phyloP scores from a whole-genome alignment of 257 asterid genomes.

The Craterostigma plantagineum region DNA sequence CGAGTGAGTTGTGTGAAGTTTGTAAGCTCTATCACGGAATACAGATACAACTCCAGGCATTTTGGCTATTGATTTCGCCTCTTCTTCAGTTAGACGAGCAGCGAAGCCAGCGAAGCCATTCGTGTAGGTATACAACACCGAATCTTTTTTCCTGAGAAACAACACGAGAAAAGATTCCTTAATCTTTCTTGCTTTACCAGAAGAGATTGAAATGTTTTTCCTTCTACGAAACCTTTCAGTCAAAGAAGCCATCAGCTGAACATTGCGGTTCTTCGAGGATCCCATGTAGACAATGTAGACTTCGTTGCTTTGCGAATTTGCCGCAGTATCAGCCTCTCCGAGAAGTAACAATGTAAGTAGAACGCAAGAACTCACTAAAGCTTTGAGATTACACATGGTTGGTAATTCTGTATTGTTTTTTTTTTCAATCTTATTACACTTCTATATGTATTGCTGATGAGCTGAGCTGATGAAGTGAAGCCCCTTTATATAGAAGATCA shows the following conservation, averaged over 20 bases:
- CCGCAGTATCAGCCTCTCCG: background rate
- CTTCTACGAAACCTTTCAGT: conserved; percentile 24
- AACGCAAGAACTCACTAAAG: background rate
- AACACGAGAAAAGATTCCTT: background rate
- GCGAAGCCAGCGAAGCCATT: conserved; percentile 69
- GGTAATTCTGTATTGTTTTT: too few species aligned
- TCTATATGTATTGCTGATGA: too few species aligned
- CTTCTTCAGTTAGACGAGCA: conserved; percentile 42
- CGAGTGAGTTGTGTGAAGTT: conserved; percentile 83
- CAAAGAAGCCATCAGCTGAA: conserved; percentile 31
- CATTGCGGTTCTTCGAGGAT: conserved; percentile 24
- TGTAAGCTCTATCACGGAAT: conserved; percentile 50
- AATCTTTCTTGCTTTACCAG: background rate
- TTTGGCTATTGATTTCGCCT: conserved; percentile 34
- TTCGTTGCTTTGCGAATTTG: conserved; percentile 9
- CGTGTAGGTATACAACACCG: conserved; percentile 39
- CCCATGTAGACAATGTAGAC: conserved; percentile 86
- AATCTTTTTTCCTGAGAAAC: conserved; percentile 30
- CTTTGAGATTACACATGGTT: background rate
- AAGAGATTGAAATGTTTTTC: background rate
- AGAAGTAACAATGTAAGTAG: background rate
- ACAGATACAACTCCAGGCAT: conserved; percentile 71
- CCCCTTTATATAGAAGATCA: too few species aligned
- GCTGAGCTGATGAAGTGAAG: too few species aligned
- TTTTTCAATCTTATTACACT: too few species aligned